A percentile compares a stretch with the other conserved stretches of the same genome.
phyloP scores from a whole-genome alignment of 1,139 yeast species.

The Suhomyces anneliseae region DNA sequence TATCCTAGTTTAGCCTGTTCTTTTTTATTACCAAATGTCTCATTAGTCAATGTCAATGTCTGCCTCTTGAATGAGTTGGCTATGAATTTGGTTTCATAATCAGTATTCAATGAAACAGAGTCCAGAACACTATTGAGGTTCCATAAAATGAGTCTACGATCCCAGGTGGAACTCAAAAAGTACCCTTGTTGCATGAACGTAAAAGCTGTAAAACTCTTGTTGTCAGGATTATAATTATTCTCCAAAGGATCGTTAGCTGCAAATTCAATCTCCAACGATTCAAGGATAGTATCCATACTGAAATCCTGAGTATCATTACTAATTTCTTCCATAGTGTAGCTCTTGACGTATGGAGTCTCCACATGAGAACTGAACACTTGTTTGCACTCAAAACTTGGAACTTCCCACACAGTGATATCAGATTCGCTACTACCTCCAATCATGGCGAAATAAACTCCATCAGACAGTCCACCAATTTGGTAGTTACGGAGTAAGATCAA shows the following conservation, averaged over 20 bases:
- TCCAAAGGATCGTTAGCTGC: slow-evolving; percentile 12
- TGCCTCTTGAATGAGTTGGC: slow-evolving; percentile 9
- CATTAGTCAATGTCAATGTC: slow-evolving; percentile 12
- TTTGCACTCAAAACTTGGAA: slow-evolving; percentile 63
- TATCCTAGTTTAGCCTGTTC: slow-evolving; percentile 4
- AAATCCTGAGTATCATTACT: slow-evolving; percentile 22
- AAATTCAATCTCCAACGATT: slow-evolving; percentile 11
- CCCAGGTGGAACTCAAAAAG: slow-evolving; percentile 30
- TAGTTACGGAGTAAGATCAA: slow-evolving; percentile 38
- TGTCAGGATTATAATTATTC: slow-evolving; percentile 7
- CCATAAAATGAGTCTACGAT: slow-evolving; percentile 35
- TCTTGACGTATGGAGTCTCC: slow-evolving; percentile 32
- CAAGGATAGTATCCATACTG: slow-evolving; percentile 18
- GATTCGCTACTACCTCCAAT: slow-evolving; percentile 66
- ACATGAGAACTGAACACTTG: slow-evolving; percentile 48
- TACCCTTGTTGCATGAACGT: slow-evolving; percentile 11
- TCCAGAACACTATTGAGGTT: slow-evolving; percentile 24
- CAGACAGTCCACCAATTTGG: slow-evolving; percentile 2
- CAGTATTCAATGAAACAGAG: slow-evolving; percentile 24
- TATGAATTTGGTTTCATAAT: slow-evolving; percentile 12
- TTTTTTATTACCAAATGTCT: slow-evolving; percentile 9
- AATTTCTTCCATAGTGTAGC: slow-evolving; percentile 33
- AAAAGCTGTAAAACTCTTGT: slow-evolving; percentile 18
- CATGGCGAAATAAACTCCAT: slow-evolving; percentile 41
- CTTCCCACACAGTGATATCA: slow-evolving; percentile 75